These are phyloP conservation scores for Sporothrix protearum DNA, from an alignment of 2,329 filamentous ascomycete species.

Conservation along the genomic window DNA sequence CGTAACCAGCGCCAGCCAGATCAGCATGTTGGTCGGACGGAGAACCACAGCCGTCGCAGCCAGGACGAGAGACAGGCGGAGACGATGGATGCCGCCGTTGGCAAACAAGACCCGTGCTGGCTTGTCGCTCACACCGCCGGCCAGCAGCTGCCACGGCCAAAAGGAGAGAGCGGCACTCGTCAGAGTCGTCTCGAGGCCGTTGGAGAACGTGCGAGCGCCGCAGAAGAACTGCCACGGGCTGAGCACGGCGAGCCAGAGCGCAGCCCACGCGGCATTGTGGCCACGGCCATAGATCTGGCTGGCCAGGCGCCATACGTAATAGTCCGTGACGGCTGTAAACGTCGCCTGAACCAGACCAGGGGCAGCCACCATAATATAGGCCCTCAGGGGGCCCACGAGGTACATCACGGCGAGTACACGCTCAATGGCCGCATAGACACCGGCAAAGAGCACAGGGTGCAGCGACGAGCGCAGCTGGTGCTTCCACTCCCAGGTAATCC, in stretches of 20 bases:
- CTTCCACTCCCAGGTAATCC: constrained; percentile 98
- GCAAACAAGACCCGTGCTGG: constrained; percentile 30
- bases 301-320: constrained; percentile 81
- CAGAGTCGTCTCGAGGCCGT: constrained; percentile 85
- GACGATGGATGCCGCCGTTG: constrained; percentile 23
- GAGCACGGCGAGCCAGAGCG: constrained; percentile 66
- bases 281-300: constrained; percentile 65
- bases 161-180: constrained; percentile 74
- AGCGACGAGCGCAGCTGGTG: constrained; percentile 82
- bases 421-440: constrained; percentile 63
- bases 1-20: constrained; percentile 70
- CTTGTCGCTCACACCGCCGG: constrained; percentile 40
- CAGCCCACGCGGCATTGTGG: constrained; percentile 62
- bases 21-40: constrained; percentile 81
- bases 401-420: constrained; percentile 53
- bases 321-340: constrained; percentile 75
- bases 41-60: constrained; percentile 81
- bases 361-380: constrained; percentile 64
- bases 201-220: constrained; percentile 89
- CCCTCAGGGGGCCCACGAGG: constrained; percentile 53
- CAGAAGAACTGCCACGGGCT: constrained; percentile 98
- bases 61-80: constrained; percentile 64
- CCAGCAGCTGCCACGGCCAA: constrained; percentile 80
- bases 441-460: constrained; percentile 83
- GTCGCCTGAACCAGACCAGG: constrained; percentile 74